Conservation (phyloP, 331 rosid species). For the Malus hybrid region DNA sequence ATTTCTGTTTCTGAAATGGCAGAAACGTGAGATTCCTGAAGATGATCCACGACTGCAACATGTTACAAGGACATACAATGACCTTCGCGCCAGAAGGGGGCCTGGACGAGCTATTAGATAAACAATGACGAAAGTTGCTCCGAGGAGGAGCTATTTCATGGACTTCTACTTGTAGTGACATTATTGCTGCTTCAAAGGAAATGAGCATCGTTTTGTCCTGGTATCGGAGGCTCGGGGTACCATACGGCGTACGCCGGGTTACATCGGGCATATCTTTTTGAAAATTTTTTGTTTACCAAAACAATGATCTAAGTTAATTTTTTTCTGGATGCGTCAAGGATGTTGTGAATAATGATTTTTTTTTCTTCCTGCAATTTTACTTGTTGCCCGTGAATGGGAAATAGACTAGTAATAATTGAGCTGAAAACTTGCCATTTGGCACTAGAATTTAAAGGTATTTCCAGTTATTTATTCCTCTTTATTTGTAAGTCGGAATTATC, state of each 20-base stretch:
- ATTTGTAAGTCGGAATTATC: no score
- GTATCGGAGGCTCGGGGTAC: neutral
- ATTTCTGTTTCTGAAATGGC: slow-evolving; percentile 17
- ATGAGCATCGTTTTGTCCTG: neutral
- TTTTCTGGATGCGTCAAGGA: neutral
- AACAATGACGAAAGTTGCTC: neutral
- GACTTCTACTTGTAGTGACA: neutral
- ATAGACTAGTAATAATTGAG: no score
- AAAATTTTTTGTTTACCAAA: no score
- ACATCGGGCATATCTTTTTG: no score
- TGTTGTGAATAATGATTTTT: neutral
- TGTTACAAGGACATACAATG: slow-evolving; percentile 40
- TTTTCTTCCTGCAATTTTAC: neutral
- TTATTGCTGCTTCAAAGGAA: neutral
- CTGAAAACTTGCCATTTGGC: no score
- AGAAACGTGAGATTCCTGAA: slow-evolving; percentile 74
- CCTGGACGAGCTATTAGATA: neutral
- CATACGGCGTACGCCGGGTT: neutral
- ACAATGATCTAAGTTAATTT: no score
- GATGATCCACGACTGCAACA: slow-evolving; percentile 67
- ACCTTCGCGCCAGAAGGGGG: slow-evolving; percentile 19
- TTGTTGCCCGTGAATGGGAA: no score
- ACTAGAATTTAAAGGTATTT: no score
- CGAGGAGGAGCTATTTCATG: neutral
- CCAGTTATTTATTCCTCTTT: no score